Base-by-base conservation (phyloP, 2,329 filamentous ascomycete genomes). In the Lachnellula hyalina region DNA sequence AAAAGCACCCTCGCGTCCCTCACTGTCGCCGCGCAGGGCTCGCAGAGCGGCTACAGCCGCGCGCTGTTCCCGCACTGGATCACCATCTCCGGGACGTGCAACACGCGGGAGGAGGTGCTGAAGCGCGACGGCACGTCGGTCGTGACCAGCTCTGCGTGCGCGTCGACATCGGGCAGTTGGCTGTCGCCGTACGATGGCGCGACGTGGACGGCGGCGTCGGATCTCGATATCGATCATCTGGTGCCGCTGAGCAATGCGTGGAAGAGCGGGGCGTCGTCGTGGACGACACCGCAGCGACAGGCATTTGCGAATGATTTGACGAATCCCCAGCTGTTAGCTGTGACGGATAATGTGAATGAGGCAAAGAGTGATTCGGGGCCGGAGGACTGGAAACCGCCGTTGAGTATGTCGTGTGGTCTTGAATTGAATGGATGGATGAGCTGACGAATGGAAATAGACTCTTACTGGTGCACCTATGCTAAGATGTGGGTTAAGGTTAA, bases 201-300 rank as follows among this genome's bases (percentile, higher is more conserved):
- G 0, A 83, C 77, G 1, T 90, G 86, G 85, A 86, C 82, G 0
- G 74, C 75, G 0, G 81, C 87, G 1, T 80, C 77, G 17, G 86
- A 92, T 63, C 70, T 94, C 1, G 88, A 93, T 63, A 93, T 94
- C 56, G 90, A 94, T 69, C 90, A 94, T 69, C 78, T 94, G 72
- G 87, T 95, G 2, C 89, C 90, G 0, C 70, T 95, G 57, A 85
- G 86, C 67, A 90, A 92, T 66, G 88, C 89, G 5, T 93, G 88
- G 89, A 83, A 87, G 81, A 89, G 85, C 45, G 89, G 89, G 19
- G 89, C 89, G 12, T 77, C 80, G 7, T 70, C 74, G 1, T 93
- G 89, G 90, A 89, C 87, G 0, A 85, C 85, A 0, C 72, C 77
- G 19, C 77, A 80, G 64, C 82, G 90, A 53, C 74, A 85, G 67